Evolutionary conservation across 257 asterid species (phyloP), one percentile per base, ranked within the genome.

Genomic region (Phtheirospermum japonicum): DNA sequence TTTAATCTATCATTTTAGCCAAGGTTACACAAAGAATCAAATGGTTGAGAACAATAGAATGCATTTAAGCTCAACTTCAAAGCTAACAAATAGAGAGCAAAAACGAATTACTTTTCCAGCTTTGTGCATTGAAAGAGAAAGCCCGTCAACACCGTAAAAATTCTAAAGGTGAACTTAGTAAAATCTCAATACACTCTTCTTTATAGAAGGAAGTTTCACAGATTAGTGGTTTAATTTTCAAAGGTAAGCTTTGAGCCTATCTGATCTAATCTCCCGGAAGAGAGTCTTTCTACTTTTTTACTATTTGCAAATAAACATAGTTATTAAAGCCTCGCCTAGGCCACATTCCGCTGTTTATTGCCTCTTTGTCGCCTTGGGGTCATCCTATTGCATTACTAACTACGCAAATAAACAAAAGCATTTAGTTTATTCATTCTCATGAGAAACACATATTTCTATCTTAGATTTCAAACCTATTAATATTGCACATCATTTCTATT

Each of bases 11-110:
- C 51, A 36, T 64, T 51, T 64, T 51, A 19, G 12, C 39, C 39
- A 51, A 20, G 61, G 36, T 12, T 57, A n/a, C 42, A 39, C 59
- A 69, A 10, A 62, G 56, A 57, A 13, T 63, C 19, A 13, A 32
- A 36, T 5, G 32, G 32, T 11, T 32, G 39, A 33, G 39, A 20
- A 54, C 31, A 53, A 42, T 11, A 45, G 33, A 36, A 18, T 23
- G 43, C 42, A 16, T 40, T 58, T 39, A 36, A 26, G 52, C 8
- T 45, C 52, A 45, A 13, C 13, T n/a, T 45, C 52, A 13, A 45
- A 45, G 39, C 31, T 39, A 36, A 52, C 5, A 53, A 40, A 65
- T 53, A 12, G 56, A 53, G 40, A 42, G 30, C 17, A 7, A 43
- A 42, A 61, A 14, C 18, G 8, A 18, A 30, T 48, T 11, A 42